Evolutionary conservation across 495 filamentous ascomycete genomes (phyloP).

Genomic region (Penicillium arizonense): DNA sequence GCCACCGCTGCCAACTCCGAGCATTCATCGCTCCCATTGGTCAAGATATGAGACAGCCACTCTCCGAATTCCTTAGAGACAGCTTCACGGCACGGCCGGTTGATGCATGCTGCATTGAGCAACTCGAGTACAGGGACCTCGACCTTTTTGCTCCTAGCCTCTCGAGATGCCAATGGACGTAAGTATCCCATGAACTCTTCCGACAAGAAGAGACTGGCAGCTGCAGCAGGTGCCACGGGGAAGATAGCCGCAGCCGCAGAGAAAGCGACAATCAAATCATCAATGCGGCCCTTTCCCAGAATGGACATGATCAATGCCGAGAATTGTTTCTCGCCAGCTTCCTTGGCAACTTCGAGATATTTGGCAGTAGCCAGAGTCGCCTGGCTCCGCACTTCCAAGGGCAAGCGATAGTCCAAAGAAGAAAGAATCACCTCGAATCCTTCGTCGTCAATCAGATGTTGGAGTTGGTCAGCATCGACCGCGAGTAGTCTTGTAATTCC

Average conservation of each 20-base stretch:
- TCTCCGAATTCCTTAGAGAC: conserved; percentile 76
- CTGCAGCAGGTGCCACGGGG: conserved; percentile 71
- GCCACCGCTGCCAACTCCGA: conserved; percentile 81
- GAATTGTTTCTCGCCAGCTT: conserved; percentile 63
- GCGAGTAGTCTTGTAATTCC: conserved; percentile 62
- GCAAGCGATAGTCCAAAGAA: conserved; percentile 73
- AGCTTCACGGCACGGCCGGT: conserved; percentile 71
- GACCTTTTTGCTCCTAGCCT: conserved; percentile 72
- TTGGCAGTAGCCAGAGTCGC: conserved; percentile 75
- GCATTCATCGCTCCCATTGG: conserved; percentile 60
- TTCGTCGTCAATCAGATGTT: conserved; percentile 70
- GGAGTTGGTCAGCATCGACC: conserved; percentile 56
- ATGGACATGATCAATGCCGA: conserved; percentile 62
- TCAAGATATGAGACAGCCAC: conserved; percentile 79
- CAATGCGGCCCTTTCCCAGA: conserved; percentile 50
- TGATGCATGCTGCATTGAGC: conserved; percentile 86
- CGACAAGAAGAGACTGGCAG: conserved; percentile 73
- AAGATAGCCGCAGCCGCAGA: conserved; percentile 86
- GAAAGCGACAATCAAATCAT: conserved; percentile 72
- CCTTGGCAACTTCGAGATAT: conserved; percentile 72
- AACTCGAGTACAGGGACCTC: conserved; percentile 82
- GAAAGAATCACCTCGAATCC: conserved; percentile 75
- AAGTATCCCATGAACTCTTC: conserved; percentile 75
- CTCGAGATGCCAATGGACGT: conserved; percentile 66
- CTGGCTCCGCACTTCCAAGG: conserved; percentile 65